These are phyloP conservation scores for Botryotinia convoluta DNA, from an alignment of 2,329 filamentous ascomycete species.

Conservation along the genomic window DNA sequence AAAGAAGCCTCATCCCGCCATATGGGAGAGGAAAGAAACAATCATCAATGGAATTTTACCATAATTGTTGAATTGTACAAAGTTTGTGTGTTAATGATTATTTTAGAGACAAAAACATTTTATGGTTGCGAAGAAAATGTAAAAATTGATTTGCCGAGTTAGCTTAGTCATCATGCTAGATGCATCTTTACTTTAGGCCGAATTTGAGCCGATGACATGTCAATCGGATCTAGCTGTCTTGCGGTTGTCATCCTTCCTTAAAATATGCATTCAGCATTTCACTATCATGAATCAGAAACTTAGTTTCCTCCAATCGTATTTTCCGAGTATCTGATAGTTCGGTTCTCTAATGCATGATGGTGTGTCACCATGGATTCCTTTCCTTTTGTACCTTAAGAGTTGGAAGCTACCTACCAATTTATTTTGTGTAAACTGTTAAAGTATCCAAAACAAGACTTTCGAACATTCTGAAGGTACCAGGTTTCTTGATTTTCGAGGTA, in stretches of 20 bases:
- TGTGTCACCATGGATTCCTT: neutral
- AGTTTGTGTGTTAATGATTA: neutral
- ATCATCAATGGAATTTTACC: constrained; percentile 30
- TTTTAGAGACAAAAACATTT: constrained; percentile 3
- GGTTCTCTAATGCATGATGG: neutral
- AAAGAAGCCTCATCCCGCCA: constrained; percentile 60
- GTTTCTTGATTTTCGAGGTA: neutral
- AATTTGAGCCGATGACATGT: neutral
- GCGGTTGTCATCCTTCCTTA: neutral
- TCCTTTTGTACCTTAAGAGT: neutral
- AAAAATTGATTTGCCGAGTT: constrained; percentile 3
- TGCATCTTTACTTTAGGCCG: neutral
- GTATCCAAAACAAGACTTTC: neutral
- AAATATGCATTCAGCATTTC: neutral
- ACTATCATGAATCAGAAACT: neutral
- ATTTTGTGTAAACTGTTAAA: neutral
- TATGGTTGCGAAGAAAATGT: neutral
- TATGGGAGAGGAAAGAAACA: constrained; percentile 26
- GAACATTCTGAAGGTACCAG: neutral
- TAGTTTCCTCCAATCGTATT: neutral
- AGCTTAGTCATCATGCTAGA: neutral
- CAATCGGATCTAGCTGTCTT: neutral
- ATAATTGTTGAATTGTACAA: constrained; percentile 17
- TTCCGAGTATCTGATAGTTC: neutral
- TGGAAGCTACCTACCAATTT: neutral